phyloP scores from a whole-genome alignment of 257 asterid genomes.

The Cruciata laevipes region DNA sequence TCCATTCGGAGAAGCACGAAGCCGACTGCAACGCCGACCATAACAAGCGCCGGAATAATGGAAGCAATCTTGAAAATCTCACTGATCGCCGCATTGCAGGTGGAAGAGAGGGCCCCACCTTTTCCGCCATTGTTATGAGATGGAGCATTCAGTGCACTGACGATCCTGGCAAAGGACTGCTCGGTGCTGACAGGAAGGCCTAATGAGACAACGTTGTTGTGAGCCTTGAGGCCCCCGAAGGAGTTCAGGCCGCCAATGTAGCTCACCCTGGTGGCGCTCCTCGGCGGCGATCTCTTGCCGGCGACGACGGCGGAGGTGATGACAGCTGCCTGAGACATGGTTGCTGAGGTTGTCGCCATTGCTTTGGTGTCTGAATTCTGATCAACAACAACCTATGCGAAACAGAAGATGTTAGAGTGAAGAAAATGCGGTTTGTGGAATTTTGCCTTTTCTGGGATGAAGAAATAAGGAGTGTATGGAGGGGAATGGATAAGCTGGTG shows the following conservation, averaged over 20 bases:
- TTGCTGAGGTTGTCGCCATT: constrained; percentile 49
- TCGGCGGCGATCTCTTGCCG: constrained; percentile 34
- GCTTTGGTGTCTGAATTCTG: constrained; percentile 17
- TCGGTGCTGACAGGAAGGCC: constrained; percentile 60
- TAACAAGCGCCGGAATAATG: constrained; percentile 49
- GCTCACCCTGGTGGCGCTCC: constrained; percentile 28
- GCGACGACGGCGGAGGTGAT: constrained; percentile 31
- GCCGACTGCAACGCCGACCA: constrained; percentile 84
- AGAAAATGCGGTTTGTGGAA: not conserved
- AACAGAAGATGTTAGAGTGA: not conserved
- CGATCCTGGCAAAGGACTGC: constrained; percentile 58
- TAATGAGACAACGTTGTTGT: constrained; percentile 46
- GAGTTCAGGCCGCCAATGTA: constrained; percentile 63
- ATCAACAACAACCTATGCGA: constrained; percentile 22
- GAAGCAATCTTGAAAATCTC: constrained; percentile 84
- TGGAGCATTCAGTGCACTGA: constrained; percentile 37
- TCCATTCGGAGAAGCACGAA: constrained; percentile 84
- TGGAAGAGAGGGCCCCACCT: constrained; percentile 53
- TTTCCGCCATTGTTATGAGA: constrained; percentile 30
- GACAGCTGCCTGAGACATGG: constrained; percentile 36
- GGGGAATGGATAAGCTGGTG: constrained; percentile 57
- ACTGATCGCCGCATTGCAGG: constrained; percentile 49
- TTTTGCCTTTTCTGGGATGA: constrained; percentile 28
- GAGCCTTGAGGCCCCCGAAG: constrained; percentile 84
- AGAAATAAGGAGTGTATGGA: constrained; percentile 37